These are phyloP conservation scores for Termitomyces titanicus DNA, from an alignment of 768 basidiomycete species.

Conservation along the genomic window DNA sequence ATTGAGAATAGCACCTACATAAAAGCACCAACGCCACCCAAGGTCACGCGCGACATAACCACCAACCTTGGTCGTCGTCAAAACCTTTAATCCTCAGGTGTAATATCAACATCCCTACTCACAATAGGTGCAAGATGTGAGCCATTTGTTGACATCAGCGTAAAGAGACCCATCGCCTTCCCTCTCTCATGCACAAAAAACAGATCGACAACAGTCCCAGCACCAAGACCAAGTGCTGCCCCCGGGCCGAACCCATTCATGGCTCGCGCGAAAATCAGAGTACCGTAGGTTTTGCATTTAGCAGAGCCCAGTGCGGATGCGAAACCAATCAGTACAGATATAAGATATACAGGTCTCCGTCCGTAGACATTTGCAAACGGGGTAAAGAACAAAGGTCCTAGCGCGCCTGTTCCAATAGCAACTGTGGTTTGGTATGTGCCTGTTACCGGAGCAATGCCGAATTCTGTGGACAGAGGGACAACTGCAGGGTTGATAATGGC, in stretches of 20 bases:
- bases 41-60: constrained; percentile 34
- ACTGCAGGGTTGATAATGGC: constrained; percentile 36
- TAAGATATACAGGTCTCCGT: constrained; percentile 31
- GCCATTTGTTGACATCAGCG: constrained; percentile 37
- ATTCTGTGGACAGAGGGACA: constrained; percentile 32
- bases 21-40: constrained; percentile 43
- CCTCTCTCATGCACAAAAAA: constrained; percentile 36
- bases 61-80: constrained; percentile 20
- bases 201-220: constrained; percentile 35
- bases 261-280: constrained; percentile 29
- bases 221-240: constrained; percentile 33
- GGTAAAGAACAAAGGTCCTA: constrained; percentile 35
- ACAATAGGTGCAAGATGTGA: constrained; percentile 39
- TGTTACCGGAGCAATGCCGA: constrained; percentile 30
- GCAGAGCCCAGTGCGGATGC: constrained; percentile 20
- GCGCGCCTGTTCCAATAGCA: constrained; percentile 30
- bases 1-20: constrained; percentile 37
- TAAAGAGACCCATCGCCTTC: constrained; percentile 40
- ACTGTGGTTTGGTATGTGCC: constrained; percentile 39
- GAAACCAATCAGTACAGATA: constrained; percentile 29
- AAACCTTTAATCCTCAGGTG: too few relatives aligned
- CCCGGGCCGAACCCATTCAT: constrained; percentile 34
- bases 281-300: constrained; percentile 27
- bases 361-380: constrained; percentile 40
- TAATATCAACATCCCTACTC: constrained; percentile 10